Base-by-base conservation (phyloP, 2,329 filamentous ascomycete species). In the Neonectria hederae region DNA sequence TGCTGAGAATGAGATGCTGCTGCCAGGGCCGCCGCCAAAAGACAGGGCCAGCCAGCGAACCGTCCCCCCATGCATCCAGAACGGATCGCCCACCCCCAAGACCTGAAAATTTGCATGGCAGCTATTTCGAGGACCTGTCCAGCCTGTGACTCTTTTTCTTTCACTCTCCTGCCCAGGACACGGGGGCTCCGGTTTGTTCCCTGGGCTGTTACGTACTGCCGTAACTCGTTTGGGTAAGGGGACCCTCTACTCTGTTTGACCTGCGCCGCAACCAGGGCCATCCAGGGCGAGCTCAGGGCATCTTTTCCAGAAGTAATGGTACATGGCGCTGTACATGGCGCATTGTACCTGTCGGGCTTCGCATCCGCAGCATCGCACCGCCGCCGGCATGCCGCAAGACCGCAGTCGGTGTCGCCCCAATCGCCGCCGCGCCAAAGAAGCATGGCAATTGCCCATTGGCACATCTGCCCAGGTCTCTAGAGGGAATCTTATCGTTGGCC, bases 401-500 rank as follows among this genome's bases (percentile, higher is more conserved):
- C 17, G 22, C n/a, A 49, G 55, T 58, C 55, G 55, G 55, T 52
- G 49, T 60, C 49, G 57, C 57, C 49, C 48, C 32, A 52, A 62
- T 49, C 63, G 54, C 68, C 68, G 66, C 68, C 69, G 69, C 59
- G 61, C 65, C 65, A 59, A 71, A 71, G 65, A 70, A 67, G 69
- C 52, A 59, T 64, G 43, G 69, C 65, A 70, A 42, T 49, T 54
- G 53, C 54, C 32, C 58, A 62, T 67, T 71, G 51, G 57, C 52
- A 54, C 55, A 59, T 24, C 55, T 61, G 62, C 63, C 66, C 60
- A 43, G 45, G 38, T 55, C 62, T 67, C 46, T 63, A 51, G 54
- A 62, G 40, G 62, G 24, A 55, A 59, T 69, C 75, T 77, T 77
- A 77, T 77, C 76, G 72, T 63, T 55, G 62, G 51, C 7, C 45